These are phyloP conservation scores for Boeremia lycopersici DNA, from an alignment of 2,329 filamentous ascomycete species.

Conservation along the genomic window DNA sequence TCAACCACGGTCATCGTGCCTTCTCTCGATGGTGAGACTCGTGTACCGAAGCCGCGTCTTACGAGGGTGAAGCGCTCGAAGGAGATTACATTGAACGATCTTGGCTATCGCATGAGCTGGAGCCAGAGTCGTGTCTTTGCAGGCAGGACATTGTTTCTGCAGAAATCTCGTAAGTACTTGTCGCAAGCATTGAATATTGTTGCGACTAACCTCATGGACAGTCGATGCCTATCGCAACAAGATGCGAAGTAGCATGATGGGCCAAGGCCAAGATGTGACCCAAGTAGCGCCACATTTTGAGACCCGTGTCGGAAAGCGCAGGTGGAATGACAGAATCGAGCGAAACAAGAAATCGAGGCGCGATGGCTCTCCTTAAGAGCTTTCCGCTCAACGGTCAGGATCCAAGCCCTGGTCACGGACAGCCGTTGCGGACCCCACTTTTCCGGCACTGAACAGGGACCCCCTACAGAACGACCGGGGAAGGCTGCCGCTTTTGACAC, in stretches of 20 bases:
- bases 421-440: slow-evolving; percentile 39
- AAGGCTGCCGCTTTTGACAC: slow-evolving; percentile 32
- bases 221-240: slow-evolving; percentile 96
- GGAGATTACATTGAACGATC: slow-evolving; percentile 89
- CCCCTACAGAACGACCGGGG: slow-evolving; percentile 43
- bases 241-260: slow-evolving; percentile 81
- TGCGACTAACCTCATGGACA: slow-evolving; percentile 50
- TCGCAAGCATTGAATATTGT: neutral
- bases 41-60: slow-evolving; percentile 77
- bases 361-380: slow-evolving; percentile 47
- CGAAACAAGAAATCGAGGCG: slow-evolving; percentile 48
- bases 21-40: slow-evolving; percentile 71
- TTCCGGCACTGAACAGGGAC: slow-evolving; percentile 41
- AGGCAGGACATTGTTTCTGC: slow-evolving; percentile 82
- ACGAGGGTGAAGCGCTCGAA: slow-evolving; percentile 72
- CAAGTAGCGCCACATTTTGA: slow-evolving; percentile 84
- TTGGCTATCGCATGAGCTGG: slow-evolving; percentile 96
- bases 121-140: slow-evolving; percentile 92
- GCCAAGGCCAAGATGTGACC: slow-evolving; percentile 74
- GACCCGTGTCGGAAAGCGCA: slow-evolving; percentile 82
- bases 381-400: slow-evolving; percentile 21
- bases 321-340: slow-evolving; percentile 57
- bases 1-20: slow-evolving; percentile 56
- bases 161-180: slow-evolving; percentile 80
- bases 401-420: slow-evolving; percentile 34